Base-by-base conservation (phyloP, 2,329 filamentous ascomycete genomes). In the Alternaria sp. region DNA sequence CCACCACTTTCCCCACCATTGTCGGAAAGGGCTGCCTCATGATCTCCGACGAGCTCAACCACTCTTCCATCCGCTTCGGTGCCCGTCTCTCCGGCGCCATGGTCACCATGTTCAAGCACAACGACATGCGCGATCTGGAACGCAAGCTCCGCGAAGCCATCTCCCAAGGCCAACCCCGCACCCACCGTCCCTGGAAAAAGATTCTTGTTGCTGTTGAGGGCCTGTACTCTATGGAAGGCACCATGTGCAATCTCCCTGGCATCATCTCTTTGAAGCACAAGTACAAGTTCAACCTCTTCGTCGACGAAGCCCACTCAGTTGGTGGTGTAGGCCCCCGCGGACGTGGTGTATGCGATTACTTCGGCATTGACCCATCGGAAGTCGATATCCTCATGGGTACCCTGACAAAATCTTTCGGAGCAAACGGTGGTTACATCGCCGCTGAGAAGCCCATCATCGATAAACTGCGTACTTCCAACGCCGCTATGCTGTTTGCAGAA, bases 151-250 rank as follows among this genome's bases (percentile, higher is more conserved):
- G 95, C 43, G 94, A 98, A 77, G 91, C 90, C 67, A 98, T 99
- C 76, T 94, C 94, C 14, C 94, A 98, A 81, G 95, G 95, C 45
- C 95, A 99, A 78, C 95, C 95, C 54, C 91, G 95, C 68, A 99
- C 94, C n/a, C 95, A 99, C 80, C 91, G 95, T 30, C 95, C 95
- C 1, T 99, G 95, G 95, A 97, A 97, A 86, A 99, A 98, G 88
- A 98, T 99, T 62, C 80, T 99, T 53, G 92, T 99, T 45, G 94
- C 94, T 38, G 92, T 99, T 38, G 95, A 99, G 79, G 95, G 95
- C 70, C 86, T 99, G 20, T 99, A 99, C 85, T 98, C 94, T 1
- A 99, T 99, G 95, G 95, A 99, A 82, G 95, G 95, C 50, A 97
- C 94, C 68, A 97, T 99, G 92, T 95, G 92, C 81, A 95, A 99